Evolutionary conservation across 2,329 filamentous ascomycete species (phyloP), one percentile per base, ranked within the genome.

Genomic region (Fusarium sp.): DNA sequence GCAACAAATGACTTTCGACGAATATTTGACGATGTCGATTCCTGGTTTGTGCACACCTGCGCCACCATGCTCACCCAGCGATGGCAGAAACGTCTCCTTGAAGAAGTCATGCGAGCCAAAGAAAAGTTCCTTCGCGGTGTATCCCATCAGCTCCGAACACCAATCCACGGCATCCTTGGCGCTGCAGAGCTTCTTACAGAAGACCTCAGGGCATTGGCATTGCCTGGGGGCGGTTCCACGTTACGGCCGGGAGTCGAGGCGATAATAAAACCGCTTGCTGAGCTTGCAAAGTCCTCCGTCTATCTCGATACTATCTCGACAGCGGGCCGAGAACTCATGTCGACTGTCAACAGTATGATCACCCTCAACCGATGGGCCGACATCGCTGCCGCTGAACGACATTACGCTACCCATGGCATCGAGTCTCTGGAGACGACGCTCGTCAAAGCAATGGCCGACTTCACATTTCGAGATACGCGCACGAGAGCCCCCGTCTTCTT

Each of bases 101-200:
- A 76, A 24, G 81, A 84, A 62, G 82, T 80, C 0, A 76, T 83
- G 57, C 70, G 72, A 15, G 81, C 81, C 0, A 84, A 84, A 53
- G 81, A 84, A 3, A 78, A 71, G 5, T 85, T 85, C 56, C 72
- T 84, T 1, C 77, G 83, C 6, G 80, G 82, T 1, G 79, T 84
- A 11, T 83, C 81, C 0, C 83, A 85, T 53, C 81, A 84, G 35
- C 78, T 85, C 1, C 77, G 83, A 37, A 85, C 83, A 1, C 83
- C 83, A 0, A 83, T 85, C 7, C 83, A 85, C 33, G 83, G 83
- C 0, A 82, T 84, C 4, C 75, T 84, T 0, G 77, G 76, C 3
- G 76, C 75, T 2, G 71, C 71, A 2, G 76, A 84, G 18, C 68
- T 84, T 0, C 71, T 84, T 2, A 78, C 77, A 0, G 82, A 84